Base-by-base conservation (phyloP, 2,329 filamentous ascomycete species). In the Rutstroemia sp. region DNA sequence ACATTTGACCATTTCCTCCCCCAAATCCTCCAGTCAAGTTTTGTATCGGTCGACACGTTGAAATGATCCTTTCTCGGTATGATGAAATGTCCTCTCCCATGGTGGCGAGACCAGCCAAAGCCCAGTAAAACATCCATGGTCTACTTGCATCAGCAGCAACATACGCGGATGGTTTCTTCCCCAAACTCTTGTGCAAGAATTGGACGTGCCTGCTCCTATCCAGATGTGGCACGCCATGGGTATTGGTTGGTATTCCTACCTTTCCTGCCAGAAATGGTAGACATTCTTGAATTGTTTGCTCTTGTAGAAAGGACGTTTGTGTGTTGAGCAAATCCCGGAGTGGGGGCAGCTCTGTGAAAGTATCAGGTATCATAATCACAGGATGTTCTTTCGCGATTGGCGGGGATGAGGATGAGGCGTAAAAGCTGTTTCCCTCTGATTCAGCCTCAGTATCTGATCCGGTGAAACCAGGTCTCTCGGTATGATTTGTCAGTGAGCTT, bases 41-140 rank as follows among this genome's bases (percentile, higher is more conserved):
- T 73, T 97, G 94, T 73, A 92, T 85, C 46, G 89, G 83, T 48
- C 78, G 79, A 51, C 94, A 85, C 6, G 92, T 96, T 58, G 84
- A 80, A 51, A 88, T 75, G 57, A 92, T 82, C 73, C 80, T 78
- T 61, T 87, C 75, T 56, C 86, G 81, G 71, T 89, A 92, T 55
- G 70, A 66, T 7, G 73, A 75, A 41, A 82, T 72, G 69, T 96
- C 89, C 68, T 91, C 83, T 48, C 89, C 91, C 50, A 99, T 75
- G 37, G 92, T 76, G 25, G 80, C 76, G 61, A 99, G 76, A 2
- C 82, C 90, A 37, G 86, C 82, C 54, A 97, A 76, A 53, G 82
- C 88, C 94, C 94, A 99, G 74, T 96, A 97, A 61, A 96, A 79
- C 67, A 96, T 81, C 94, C 94, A 99, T 9, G 94, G 92, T 55